Percentiles rank a stretch among this genome's conserved stretches.
phyloP scores from a whole-genome alignment of 75 land plant species.

The Selaginella moellendorffii region DNA sequence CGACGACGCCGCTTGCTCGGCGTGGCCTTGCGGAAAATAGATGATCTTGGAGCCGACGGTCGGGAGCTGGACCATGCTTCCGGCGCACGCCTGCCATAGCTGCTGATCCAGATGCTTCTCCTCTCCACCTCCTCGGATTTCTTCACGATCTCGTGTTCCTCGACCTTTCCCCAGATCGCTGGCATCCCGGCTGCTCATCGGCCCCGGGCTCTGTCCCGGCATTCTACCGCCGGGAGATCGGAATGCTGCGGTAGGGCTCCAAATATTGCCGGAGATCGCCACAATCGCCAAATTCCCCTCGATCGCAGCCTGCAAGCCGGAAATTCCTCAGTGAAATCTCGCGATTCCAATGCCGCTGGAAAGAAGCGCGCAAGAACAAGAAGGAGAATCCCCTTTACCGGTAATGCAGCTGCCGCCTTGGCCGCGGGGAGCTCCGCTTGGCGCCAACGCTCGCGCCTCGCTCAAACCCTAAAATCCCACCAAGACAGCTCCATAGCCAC shows the following conservation, averaged over 20 bases:
- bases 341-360: no score
- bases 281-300: no score
- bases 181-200: no score
- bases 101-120: slow-evolving; percentile 47
- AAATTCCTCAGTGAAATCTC: no score
- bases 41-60: slow-evolving; percentile 39
- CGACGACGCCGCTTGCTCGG: neutral
- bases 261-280: neutral
- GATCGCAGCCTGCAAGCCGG: no score
- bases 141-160: no score
- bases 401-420: neutral
- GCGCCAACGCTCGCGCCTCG: neutral
- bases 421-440: neutral
- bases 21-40: slow-evolving; percentile 54
- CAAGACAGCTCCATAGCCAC: neutral
- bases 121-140: slow-evolving; percentile 16
- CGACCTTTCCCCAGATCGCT: no score
- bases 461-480: no score
- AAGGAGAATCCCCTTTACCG: neutral
- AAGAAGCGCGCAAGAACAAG: neutral
- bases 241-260: neutral
- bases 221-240: neutral
- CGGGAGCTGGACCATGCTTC: slow-evolving; percentile 78
- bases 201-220: neutral
- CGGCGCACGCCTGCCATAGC: slow-evolving; percentile 92